phyloP scores from a whole-genome alignment of 352 stramenopile species.

The Blastocystis sp. region DNA sequence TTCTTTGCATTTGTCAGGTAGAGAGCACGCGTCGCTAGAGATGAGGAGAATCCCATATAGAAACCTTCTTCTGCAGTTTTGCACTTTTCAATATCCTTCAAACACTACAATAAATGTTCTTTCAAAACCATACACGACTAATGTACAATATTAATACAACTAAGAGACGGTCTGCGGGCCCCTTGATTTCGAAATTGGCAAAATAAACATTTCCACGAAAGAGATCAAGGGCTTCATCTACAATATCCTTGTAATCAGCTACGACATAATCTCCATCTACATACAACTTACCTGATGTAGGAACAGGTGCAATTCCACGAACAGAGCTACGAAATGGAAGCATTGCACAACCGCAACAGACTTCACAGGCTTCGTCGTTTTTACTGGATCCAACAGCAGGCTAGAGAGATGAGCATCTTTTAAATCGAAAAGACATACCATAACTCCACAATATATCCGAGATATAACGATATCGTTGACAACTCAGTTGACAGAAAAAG shows the following conservation, averaged over 20 bases:
- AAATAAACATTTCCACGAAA: constrained; percentile 64
- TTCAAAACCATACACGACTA: constrained; percentile 28
- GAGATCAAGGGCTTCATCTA: constrained; percentile 57
- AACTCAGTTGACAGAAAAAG: background rate
- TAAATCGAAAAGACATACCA: no score
- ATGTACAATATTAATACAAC: constrained; percentile 66
- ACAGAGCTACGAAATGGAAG: constrained; percentile 46
- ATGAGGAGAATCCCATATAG: background rate
- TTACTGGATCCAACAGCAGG: constrained; percentile 52
- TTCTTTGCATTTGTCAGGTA: constrained; percentile 65
- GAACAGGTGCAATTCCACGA: background rate
- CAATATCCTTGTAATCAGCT: constrained; percentile 57
- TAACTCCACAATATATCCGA: background rate
- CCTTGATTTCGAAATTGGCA: constrained; percentile 63
- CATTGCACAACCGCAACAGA: constrained; percentile 58
- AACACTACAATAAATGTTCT: constrained; percentile 19
- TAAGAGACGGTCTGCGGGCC: constrained; percentile 51
- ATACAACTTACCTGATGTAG: background rate
- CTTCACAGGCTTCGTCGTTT: constrained; percentile 54
- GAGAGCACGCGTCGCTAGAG: background rate
- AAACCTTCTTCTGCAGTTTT: constrained; percentile 1
- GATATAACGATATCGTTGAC: background rate
- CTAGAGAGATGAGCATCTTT: background rate
- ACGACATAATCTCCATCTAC: background rate
- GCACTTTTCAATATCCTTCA: constrained; percentile 63